Percentiles rank a stretch among this genome's conserved stretches.
Evolutionary conservation across 108 stramenopile genomes (phyloP).

Genomic region (Stephanodiscus triporus): DNA sequence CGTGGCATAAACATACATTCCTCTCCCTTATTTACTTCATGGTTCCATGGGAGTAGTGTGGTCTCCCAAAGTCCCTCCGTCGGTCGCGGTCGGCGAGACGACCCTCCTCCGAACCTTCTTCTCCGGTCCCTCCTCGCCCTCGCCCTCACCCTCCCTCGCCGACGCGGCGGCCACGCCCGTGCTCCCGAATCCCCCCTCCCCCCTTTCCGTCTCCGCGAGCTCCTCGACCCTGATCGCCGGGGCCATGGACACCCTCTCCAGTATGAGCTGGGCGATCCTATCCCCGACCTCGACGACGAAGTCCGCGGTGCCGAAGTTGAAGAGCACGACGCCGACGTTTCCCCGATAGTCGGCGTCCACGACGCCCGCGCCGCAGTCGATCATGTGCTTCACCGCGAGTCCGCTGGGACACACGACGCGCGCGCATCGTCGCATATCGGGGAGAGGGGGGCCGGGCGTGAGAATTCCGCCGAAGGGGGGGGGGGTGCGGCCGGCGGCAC

Average conservation of each 20-base stretch:
- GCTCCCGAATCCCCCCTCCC: slow-evolving; percentile 90
- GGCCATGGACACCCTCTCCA: slow-evolving; percentile 92
- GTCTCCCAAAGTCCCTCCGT: background rate
- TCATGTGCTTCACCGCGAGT: slow-evolving; percentile 94
- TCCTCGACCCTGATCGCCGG: slow-evolving; percentile 83
- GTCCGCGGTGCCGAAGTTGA: slow-evolving; percentile 92
- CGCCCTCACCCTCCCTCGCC: slow-evolving; percentile 14
- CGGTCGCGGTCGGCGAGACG: background rate
- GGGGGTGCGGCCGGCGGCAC: too few species aligned
- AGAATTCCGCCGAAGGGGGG: background rate
- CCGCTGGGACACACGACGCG: slow-evolving; percentile 52
- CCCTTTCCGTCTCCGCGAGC: slow-evolving; percentile 79
- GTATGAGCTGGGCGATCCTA: slow-evolving; percentile 97
- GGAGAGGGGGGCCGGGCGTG: background rate
- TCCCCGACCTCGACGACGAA: slow-evolving; percentile 91
- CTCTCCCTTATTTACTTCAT: background rate
- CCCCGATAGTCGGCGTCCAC: slow-evolving; percentile 98
- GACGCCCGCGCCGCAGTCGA: slow-evolving; percentile 98
- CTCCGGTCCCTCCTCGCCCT: background rate
- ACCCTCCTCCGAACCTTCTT: background rate
- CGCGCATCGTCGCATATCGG: background rate
- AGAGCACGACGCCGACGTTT: slow-evolving; percentile 95
- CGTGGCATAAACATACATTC: too few species aligned
- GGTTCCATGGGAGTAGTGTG: background rate
- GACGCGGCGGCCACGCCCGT: slow-evolving; percentile 66